phyloP scores from a whole-genome alignment of 2,329 filamentous ascomycete species.

The Zymoseptoria passerinii region DNA sequence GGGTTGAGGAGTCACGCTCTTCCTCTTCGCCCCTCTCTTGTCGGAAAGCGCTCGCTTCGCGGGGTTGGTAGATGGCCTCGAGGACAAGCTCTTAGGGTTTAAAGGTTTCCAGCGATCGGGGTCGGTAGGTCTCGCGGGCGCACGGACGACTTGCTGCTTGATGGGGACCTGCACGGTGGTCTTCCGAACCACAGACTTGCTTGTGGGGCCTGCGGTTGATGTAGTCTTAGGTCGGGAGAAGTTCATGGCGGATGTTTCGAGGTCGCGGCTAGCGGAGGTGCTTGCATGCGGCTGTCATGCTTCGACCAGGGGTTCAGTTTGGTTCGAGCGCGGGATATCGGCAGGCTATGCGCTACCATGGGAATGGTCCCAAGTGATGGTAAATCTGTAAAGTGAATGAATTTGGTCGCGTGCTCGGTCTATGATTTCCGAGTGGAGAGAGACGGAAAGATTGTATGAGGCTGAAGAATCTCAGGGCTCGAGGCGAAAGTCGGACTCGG shows the following conservation, averaged over 20 bases:
- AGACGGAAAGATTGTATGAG: neutral
- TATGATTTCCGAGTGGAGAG: neutral
- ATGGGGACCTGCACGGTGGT: conserved; percentile 20
- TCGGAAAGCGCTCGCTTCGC: conserved; percentile 15
- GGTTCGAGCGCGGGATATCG: neutral
- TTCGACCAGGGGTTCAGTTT: neutral
- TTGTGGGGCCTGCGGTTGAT: conserved; percentile 3
- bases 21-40: conserved; percentile 27
- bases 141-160: conserved; percentile 6
- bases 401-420: neutral
- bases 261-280: conserved; percentile 6
- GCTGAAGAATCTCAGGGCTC: neutral
- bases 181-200: conserved; percentile 20
- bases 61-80: conserved; percentile 13
- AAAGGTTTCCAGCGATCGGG: conserved; percentile 23
- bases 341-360: neutral
- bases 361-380: neutral
- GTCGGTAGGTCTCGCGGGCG: conserved; percentile 11
- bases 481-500: neutral
- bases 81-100: conserved; percentile 5
- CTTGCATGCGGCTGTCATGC: conserved; percentile 6
- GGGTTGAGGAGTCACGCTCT: conserved; percentile 29
- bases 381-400: neutral
- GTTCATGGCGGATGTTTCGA: conserved; percentile 17
- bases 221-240: conserved; percentile 16